These are phyloP conservation scores for Bullera alba DNA, from an alignment of 768 basidiomycete species.

Conservation along the genomic window DNA sequence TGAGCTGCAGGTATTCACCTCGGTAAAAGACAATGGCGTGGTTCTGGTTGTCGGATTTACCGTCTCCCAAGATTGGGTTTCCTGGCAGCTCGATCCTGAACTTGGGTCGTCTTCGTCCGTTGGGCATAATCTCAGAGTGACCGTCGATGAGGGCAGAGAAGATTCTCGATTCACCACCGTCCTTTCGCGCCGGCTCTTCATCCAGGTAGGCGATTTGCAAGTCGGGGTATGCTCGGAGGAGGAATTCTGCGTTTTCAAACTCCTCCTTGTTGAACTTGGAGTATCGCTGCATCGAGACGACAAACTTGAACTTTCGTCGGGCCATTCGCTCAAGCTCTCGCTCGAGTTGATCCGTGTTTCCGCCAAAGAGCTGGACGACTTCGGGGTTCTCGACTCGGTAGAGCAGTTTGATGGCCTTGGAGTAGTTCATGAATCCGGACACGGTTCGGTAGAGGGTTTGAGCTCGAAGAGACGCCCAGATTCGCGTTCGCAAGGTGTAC, in stretches of 20 bases:
- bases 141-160: conserved; percentile 97
- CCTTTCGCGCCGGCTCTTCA: conserved; percentile 86
- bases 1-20: conserved; percentile 97
- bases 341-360: conserved; percentile 94
- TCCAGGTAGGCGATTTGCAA: conserved; percentile 97
- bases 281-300: conserved; percentile 98
- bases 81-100: conserved; percentile 98
- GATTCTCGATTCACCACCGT: conserved; percentile 88
- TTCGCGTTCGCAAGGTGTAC: conserved; percentile 95
- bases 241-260: conserved; percentile 96
- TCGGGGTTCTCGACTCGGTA: conserved; percentile 99
- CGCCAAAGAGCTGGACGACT: conserved; percentile 93
- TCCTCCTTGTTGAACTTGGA: conserved; percentile 99
- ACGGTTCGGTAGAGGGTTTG: conserved; percentile 98
- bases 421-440: conserved; percentile 99
- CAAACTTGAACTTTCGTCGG: conserved; percentile 95
- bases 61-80: conserved; percentile 97
- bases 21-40: conserved; percentile 99
- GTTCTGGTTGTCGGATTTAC: conserved; percentile 99
- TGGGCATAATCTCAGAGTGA: conserved; percentile 87
- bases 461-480: conserved; percentile 97
- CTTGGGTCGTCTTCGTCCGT: conserved; percentile 85
- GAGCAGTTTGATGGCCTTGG: conserved; percentile 98
- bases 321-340: conserved; percentile 96
- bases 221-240: conserved; percentile 95